Conservation (phyloP, 805 yeast species). For the Hanseniaspora valbyensis region DNA sequence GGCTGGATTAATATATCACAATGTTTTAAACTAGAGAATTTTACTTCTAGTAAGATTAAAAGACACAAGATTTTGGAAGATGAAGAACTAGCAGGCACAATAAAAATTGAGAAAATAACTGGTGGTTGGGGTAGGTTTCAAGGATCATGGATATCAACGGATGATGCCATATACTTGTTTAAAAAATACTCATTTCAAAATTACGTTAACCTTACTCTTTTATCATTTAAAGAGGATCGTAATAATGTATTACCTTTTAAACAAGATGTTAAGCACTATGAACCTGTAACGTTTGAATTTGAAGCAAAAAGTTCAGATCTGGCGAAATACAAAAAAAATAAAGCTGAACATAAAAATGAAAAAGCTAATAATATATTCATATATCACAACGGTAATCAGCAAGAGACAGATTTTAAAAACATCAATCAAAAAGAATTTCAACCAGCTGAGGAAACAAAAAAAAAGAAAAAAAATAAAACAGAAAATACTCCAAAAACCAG, state of each 20-base stretch:
- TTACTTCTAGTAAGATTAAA: constrained; percentile 52
- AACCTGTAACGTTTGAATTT: constrained; percentile 7
- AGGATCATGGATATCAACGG: constrained; percentile 76
- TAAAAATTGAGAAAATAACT: constrained; percentile 50
- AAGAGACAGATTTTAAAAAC: background rate
- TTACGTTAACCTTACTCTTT: constrained; percentile 38
- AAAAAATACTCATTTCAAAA: constrained; percentile 41
- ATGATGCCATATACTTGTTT: constrained; percentile 50
- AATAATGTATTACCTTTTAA: constrained; percentile 36
- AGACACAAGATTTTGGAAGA: constrained; percentile 65
- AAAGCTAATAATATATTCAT: background rate
- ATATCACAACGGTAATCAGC: background rate
- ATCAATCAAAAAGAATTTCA: constrained; percentile 17
- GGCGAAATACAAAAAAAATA: background rate
- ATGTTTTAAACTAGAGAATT: constrained; percentile 63
- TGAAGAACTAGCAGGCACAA: constrained; percentile 63
- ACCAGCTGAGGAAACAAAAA: constrained; percentile 21
- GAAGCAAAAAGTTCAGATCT: background rate
- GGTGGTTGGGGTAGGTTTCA: constrained; percentile 81
- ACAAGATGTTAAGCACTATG: constrained; percentile 25
- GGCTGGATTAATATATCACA: constrained; percentile 92
- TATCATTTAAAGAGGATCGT: constrained; percentile 43
- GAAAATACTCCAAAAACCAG: constrained; percentile 19
- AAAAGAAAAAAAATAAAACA: constrained; percentile 24
- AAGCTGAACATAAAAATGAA: background rate